Conservation (phyloP, 352 stramenopile genomes). For the Globisporangium iwayamae region DNA sequence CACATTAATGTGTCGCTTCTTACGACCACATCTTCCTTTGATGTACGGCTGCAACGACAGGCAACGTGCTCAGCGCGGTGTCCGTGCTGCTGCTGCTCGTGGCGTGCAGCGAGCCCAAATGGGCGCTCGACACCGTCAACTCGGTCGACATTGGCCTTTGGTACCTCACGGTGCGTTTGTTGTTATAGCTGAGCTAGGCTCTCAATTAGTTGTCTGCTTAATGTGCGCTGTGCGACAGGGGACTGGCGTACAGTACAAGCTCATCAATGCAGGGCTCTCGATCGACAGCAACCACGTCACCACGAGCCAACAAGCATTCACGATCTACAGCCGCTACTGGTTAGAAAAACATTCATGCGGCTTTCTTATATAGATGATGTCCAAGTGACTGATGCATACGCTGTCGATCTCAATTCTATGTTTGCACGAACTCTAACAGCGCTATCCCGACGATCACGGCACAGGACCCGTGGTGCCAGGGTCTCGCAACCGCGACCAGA, state of each 20-base stretch:
- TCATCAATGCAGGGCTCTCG: conserved; percentile 65
- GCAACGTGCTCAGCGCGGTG: conserved; percentile 44
- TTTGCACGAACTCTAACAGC: conserved; percentile 12
- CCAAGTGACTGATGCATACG: background rate
- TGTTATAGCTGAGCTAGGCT: background rate
- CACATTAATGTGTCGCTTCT: background rate
- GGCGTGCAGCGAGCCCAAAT: conserved; percentile 44
- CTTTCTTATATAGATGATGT: background rate
- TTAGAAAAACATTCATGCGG: conserved; percentile 5
- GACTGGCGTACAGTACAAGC: conserved; percentile 74
- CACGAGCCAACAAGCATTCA: conserved; percentile 19
- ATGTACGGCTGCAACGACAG: conserved; percentile 17
- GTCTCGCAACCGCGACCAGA: conserved; percentile 38
- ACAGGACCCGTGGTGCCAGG: conserved; percentile 68
- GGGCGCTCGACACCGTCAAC: conserved; percentile 63
- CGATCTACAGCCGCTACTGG: conserved; percentile 39
- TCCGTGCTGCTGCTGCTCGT: conserved; percentile 47
- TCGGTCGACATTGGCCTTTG: conserved; percentile 74
- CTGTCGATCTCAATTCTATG: background rate
- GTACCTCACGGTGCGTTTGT: conserved; percentile 41
- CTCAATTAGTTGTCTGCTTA: background rate
- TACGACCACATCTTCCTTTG: background rate
- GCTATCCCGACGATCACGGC: conserved; percentile 28
- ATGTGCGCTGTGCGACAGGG: conserved; percentile 27
- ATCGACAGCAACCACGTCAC: conserved; percentile 31